These are phyloP conservation scores for Hypoxylon sp. DNA, from an alignment of 2,329 filamentous ascomycete genomes.

Conservation along the genomic window DNA sequence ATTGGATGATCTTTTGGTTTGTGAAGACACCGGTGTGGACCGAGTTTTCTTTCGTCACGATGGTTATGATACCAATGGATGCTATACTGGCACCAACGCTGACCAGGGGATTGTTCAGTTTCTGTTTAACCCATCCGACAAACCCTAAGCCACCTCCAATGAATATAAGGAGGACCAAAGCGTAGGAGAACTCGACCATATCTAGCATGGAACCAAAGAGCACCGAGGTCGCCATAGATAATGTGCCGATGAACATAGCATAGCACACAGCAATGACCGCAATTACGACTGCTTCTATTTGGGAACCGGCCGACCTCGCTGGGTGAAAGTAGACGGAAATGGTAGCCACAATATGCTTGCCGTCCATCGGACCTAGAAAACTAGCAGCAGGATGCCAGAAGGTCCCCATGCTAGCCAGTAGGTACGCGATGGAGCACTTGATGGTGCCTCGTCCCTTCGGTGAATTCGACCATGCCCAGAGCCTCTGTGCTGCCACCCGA, in stretches of 20 bases:
- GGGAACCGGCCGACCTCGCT: slow-evolving; percentile 85
- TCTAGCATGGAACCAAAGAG: slow-evolving; percentile 77
- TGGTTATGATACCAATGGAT: slow-evolving; percentile 88
- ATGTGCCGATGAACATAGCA: slow-evolving; percentile 77
- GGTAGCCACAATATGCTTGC: slow-evolving; percentile 93
- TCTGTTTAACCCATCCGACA: slow-evolving; percentile 88
- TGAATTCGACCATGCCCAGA: slow-evolving; percentile 73
- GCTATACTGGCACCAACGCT: slow-evolving; percentile 88
- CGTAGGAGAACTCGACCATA: slow-evolving; percentile 78
- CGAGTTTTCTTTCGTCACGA: slow-evolving; percentile 90
- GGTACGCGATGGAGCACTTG: slow-evolving; percentile 91
- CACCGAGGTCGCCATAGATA: slow-evolving; percentile 90
- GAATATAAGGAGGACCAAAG: slow-evolving; percentile 83
- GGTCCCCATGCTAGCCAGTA: slow-evolving; percentile 86
- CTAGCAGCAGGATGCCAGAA: slow-evolving; percentile 79
- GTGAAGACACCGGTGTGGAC: slow-evolving; percentile 86
- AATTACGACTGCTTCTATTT: slow-evolving; percentile 85
- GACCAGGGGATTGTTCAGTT: slow-evolving; percentile 80
- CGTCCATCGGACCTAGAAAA: slow-evolving; percentile 84
- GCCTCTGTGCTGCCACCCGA: slow-evolving; percentile 53
- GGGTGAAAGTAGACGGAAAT: slow-evolving; percentile 97
- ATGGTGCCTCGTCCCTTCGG: slow-evolving; percentile 82
- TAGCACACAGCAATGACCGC: slow-evolving; percentile 84
- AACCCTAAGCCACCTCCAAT: slow-evolving; percentile 88
- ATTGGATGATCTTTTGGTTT: slow-evolving; percentile 82